phyloP scores from a whole-genome alignment of 306 rosid genomes.

The Arachis stenosperma region DNA sequence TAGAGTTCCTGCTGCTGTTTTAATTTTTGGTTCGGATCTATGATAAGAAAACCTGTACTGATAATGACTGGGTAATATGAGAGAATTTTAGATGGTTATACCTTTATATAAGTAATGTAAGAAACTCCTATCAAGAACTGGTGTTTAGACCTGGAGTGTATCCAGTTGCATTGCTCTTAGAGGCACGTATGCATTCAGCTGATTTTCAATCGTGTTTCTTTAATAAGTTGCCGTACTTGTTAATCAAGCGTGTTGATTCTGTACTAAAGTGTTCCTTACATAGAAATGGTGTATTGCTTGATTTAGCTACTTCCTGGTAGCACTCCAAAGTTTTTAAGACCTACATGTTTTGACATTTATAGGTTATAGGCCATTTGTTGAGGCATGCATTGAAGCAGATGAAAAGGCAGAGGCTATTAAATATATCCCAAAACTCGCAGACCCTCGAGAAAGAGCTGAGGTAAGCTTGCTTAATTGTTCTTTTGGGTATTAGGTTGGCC shows the following conservation, averaged over 20 bases:
- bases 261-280: constrained; percentile 11
- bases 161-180: not conserved
- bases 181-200: constrained; percentile 3
- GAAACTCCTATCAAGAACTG: not conserved
- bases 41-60: not conserved
- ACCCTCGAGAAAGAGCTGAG: constrained; percentile 97
- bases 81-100: not conserved
- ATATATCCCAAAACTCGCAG: constrained; percentile 91
- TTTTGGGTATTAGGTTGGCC: too few species aligned
- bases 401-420: constrained; percentile 92
- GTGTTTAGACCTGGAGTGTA: not conserved
- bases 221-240: not conserved
- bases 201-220: constrained; percentile 6
- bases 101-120: constrained; percentile 7
- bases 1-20: not conserved
- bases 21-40: not conserved
- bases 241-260: constrained; percentile 21
- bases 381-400: constrained; percentile 96
- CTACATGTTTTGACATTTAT: constrained; percentile 38
- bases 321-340: constrained; percentile 20
- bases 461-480: constrained; percentile 40
- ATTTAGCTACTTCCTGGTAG: constrained; percentile 11
- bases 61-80: not conserved
- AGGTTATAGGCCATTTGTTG: constrained; percentile 95
- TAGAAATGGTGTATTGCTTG: constrained; percentile 6